Base-by-base conservation (phyloP, 2,329 filamentous ascomycete species). In the Cytospora paraplurivora region DNA sequence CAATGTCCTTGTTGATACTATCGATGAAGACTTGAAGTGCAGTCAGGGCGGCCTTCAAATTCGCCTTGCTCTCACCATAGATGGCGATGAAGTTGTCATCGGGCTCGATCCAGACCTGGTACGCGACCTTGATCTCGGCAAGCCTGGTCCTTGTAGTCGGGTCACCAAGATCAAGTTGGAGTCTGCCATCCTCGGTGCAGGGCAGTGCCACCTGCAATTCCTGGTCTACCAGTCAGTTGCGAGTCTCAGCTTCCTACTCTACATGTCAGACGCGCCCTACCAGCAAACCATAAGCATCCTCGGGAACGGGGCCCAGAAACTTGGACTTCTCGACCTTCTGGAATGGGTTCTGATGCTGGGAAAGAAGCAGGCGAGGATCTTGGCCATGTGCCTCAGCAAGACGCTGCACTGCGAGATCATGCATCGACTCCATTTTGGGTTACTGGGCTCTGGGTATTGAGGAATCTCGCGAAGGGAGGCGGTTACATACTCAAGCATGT, bases 11-110 rank as follows among this genome's bases (percentile, higher is more conserved):
- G 41, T 61, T 56, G 27, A 62, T 58, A 0, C 49, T 47, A 13
- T 54, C 19, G 35, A 62, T 51, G 19, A 65, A 62, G 11, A 47
- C 34, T 65, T 49, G 49, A 19, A 65, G 37, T 7, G 53, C 63
- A 7, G 57, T 21, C 13, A 34, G 37, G 5, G 63, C 63, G n/a
- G 44, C 12, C 15, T 62, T 56, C 47, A 65, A 21, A 6, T 21
- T 55, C n/a, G 51, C 35, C 3, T 41, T 41, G 19, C 7, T 19
- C 34, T 34, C 47, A 8, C 53, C 38, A 33, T 27, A 53, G 10
- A 65, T 47, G 11, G 49, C 54, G 8, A 62, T 44, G 15, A 54
- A 62, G 1, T 19, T 38, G 5, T 50, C n/a, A 17, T 62, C 27
- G 6, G 34, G 21, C 19, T 53, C 51, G 11, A 65, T 19, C 37